Conservation (phyloP, 495 filamentous ascomycete genomes). For the Immersiella caudata region DNA sequence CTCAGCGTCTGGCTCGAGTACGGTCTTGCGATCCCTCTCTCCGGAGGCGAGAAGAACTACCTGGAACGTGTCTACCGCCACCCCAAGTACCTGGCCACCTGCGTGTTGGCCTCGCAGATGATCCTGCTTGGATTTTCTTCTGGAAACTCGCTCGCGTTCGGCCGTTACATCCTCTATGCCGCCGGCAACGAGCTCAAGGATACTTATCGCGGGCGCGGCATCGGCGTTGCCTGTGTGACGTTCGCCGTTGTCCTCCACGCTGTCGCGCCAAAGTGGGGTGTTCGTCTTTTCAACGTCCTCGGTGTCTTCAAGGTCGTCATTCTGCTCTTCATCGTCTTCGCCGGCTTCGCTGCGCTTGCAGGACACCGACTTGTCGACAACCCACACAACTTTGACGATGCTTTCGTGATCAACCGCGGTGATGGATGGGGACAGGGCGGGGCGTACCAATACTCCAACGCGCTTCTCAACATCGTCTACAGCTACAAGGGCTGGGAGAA, state of each 20-base stretch:
- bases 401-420: conserved; percentile 34
- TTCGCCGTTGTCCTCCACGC: conserved; percentile 63
- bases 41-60: conserved; percentile 60
- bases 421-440: conserved; percentile 42
- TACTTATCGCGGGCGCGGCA: conserved; percentile 62
- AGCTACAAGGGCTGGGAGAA: conserved; percentile 53
- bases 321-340: conserved; percentile 64
- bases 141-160: conserved; percentile 68
- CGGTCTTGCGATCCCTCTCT: conserved; percentile 56
- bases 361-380: conserved; percentile 22
- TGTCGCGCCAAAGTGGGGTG: conserved; percentile 60
- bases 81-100: conserved; percentile 63
- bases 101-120: conserved; percentile 62
- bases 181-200: conserved; percentile 52
- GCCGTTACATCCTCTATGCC: conserved; percentile 66
- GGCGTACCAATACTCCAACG: conserved; percentile 47
- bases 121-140: conserved; percentile 57
- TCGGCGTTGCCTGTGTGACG: conserved; percentile 57
- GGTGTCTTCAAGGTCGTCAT: conserved; percentile 68
- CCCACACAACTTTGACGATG: conserved; percentile 39
- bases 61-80: conserved; percentile 66
- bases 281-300: conserved; percentile 64
- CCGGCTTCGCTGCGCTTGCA: conserved; percentile 51
- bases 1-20: conserved; percentile 38
- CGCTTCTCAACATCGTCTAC: conserved; percentile 54